Evolutionary conservation across 495 filamentous ascomycete species (phyloP), one percentile per base, ranked within the genome.

Genomic region (Annulohypoxylon maeteangense): DNA sequence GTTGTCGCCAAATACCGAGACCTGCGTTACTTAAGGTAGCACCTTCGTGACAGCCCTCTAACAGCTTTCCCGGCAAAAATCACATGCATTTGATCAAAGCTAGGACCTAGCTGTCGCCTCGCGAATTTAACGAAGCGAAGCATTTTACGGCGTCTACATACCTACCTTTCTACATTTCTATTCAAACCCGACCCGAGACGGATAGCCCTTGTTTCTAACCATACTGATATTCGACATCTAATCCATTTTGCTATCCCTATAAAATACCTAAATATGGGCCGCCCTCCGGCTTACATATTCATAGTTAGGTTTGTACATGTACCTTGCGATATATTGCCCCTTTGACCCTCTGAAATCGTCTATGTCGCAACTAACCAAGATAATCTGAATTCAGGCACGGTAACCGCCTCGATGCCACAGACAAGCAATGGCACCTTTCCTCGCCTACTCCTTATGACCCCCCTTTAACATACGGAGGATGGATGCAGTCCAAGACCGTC

Each of bases 361-460:
- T 22, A 59, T 25, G 27, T 62, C 10, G 32, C 36, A 67, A 72
- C 69, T 68, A 45, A 67, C 44, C 4, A 12, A 12, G 31, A 8
- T 11, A 0, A 36, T 36, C 29, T 27, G 44, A 54, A 42, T 58
- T 16, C 70, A 97, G 93, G 78, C 95, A 99, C 78, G 95, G 95
- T 68, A 90, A 93, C 44, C 90, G 95, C 38, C 89, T 99, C 32
- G 95, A 99, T 78, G 92, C 92, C 47, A 93, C 93, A 66, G 93
- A 98, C 82, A 92, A 92, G 75, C 86, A 93, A 79, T 99, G 95
- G 95, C 94, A 98, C 80, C 85, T 97, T 11, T 90, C 92, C n/a
- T 97, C 96, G 4, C 90, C 94, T 3, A 95, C 92, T 3, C 96
- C 95, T 4, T 98, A 98, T 82, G 95, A 99, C 67, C 92, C 95